Base-by-base conservation (phyloP, 2,329 filamentous ascomycete genomes). In the Clarireedia sp. region DNA sequence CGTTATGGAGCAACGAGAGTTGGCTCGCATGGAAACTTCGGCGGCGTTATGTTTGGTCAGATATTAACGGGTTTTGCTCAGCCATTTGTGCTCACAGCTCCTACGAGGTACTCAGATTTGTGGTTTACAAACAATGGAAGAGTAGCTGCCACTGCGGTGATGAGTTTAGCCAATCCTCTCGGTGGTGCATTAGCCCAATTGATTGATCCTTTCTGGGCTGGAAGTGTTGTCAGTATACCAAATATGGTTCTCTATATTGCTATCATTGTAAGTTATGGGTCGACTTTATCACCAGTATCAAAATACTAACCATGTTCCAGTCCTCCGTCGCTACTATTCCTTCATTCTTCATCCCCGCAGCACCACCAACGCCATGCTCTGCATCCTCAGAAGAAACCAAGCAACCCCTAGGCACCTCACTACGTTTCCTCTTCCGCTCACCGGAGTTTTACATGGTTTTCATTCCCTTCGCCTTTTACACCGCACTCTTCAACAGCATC, bases 401-500 rank as follows among this genome's bases (percentile, higher is more conserved):
- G 66, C 71, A 78, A 29, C 66, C 71, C 8, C 69, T 86, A 17
- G 69, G 69, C 67, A 76, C 60, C 59, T 89, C 72, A 3, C 58
- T 81, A 23, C 67, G 73, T 7, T 78, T 80, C 17, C 70, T 91
- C 45, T 67, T 78, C 47, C 68, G 66, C 33, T 87, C 82, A 5
- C 75, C 80, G 17, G 85, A 92, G 67, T 86, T 95, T 71, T 95
- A 85, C 79, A 79, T 96, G 60, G 72, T 96, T 61, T 75, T 91
- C 59, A 65, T 91, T 57, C 86, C 91, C n/a, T 97, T 92, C 72
- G 74, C 81, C 61, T 72, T 91, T 64, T 96, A 90, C 70, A 89
- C 96, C 59, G 90, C 87, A 64, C 86, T 94, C 74, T 99, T 99
- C 83, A 97, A 97, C 77, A 87, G 87, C 62, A 76, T 91, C 62